These are phyloP conservation scores for Filobasidium uniguttulatum DNA, from an alignment of 1,284 basidiomycete species.

Conservation along the genomic window DNA sequence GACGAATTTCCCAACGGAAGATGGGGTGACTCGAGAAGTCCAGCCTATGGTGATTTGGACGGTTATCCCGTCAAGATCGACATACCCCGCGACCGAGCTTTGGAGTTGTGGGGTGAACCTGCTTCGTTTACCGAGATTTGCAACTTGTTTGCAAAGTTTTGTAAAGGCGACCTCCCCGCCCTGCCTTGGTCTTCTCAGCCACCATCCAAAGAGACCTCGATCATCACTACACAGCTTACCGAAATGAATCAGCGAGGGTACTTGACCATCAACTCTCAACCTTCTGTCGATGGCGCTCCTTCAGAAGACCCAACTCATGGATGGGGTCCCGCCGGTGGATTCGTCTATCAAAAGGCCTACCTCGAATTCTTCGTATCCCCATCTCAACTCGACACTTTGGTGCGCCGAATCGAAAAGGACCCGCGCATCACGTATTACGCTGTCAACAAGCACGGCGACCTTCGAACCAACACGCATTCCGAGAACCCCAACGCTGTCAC, in stretches of 20 bases:
- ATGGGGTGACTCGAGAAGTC: slow-evolving; percentile 91
- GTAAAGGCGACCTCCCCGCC: slow-evolving; percentile 52
- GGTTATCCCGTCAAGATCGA: slow-evolving; percentile 81
- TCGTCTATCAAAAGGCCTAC: slow-evolving; percentile 98
- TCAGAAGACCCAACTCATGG: slow-evolving; percentile 79
- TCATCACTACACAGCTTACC: slow-evolving; percentile 66
- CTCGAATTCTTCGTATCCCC: slow-evolving; percentile 89
- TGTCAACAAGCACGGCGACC: slow-evolving; percentile 56
- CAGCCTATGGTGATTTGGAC: slow-evolving; percentile 93
- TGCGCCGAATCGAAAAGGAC: slow-evolving; percentile 76
- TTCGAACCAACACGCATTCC: slow-evolving; percentile 86
- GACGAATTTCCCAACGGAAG: slow-evolving; percentile 99
- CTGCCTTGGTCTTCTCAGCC: slow-evolving; percentile 94
- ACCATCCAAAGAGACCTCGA: slow-evolving; percentile 67
- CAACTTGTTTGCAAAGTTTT: slow-evolving; percentile 67
- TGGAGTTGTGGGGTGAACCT: slow-evolving; percentile 78
- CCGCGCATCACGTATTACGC: slow-evolving; percentile 91
- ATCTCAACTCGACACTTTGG: slow-evolving; percentile 55
- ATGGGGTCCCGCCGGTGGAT: slow-evolving; percentile 82
- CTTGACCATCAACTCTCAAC: slow-evolving; percentile 96
- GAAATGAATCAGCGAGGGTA: slow-evolving; percentile 81
- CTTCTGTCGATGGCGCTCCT: slow-evolving; percentile 81
- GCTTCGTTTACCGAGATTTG: slow-evolving; percentile 46
- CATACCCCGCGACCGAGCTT: slow-evolving; percentile 57
- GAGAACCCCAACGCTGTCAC: slow-evolving; percentile 97